phyloP scores from a whole-genome alignment of 2,329 filamentous ascomycete genomes.

The Paecilomyces sp. region DNA sequence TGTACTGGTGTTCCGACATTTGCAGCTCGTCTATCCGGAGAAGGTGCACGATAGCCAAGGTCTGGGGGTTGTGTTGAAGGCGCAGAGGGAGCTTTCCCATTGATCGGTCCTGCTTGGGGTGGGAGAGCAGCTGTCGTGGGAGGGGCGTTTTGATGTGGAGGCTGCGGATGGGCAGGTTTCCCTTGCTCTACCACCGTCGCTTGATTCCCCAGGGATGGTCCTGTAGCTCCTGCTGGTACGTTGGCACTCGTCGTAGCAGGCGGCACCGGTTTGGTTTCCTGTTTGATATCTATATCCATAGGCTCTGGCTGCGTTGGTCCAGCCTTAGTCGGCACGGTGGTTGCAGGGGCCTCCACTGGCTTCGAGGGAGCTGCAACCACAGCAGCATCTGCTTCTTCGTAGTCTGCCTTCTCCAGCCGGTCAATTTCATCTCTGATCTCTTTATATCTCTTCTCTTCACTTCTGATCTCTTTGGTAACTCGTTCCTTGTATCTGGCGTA shows the following conservation, averaged over 20 bases:
- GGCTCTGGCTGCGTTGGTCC: slow-evolving; percentile 12
- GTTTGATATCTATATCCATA: slow-evolving; percentile 22
- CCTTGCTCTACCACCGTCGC: neutral
- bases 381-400: slow-evolving; percentile 32
- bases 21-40: slow-evolving; percentile 3
- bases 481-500: slow-evolving; percentile 68
- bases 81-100: slow-evolving; percentile 12
- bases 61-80: slow-evolving; percentile 14
- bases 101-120: slow-evolving; percentile 10
- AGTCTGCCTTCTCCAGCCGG: slow-evolving; percentile 57
- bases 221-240: slow-evolving; percentile 2
- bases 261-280: slow-evolving; percentile 10
- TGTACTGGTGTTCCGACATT: slow-evolving; percentile 6
- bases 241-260: slow-evolving; percentile 5
- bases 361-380: slow-evolving; percentile 3
- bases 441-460: slow-evolving; percentile 64
- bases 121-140: slow-evolving; percentile 6
- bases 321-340: slow-evolving; percentile 4
- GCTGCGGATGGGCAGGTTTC: slow-evolving; percentile 5
- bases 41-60: slow-evolving; percentile 10
- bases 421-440: slow-evolving; percentile 60
- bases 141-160: slow-evolving; percentile 8
- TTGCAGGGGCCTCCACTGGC: neutral
- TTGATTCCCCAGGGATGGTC: neutral
- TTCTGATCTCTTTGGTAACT: slow-evolving; percentile 61